Evolutionary conservation across 164 flowering plant species (phyloP).

Genomic region (Vitis rotundifolia): DNA sequence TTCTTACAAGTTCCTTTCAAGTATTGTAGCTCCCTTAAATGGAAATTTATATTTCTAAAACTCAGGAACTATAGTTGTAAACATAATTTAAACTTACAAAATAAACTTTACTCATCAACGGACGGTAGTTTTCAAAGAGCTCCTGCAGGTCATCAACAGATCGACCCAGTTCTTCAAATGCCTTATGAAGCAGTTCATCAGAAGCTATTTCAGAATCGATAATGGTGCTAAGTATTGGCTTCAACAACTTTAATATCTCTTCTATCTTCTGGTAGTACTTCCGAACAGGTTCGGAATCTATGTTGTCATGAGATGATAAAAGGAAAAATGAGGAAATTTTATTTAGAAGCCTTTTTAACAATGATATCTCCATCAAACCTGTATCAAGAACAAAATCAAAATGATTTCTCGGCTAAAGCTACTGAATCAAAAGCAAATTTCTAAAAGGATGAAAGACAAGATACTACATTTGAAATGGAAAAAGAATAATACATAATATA

Average conservation of each 20-base stretch:
- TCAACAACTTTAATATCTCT: slow-evolving; percentile 65
- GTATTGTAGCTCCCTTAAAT: no score
- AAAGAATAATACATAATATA: no score
- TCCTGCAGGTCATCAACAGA: slow-evolving; percentile 59
- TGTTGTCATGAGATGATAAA: slow-evolving; percentile 45
- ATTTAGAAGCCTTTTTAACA: slow-evolving; percentile 61
- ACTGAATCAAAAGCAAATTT: not conserved
- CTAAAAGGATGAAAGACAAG: not conserved
- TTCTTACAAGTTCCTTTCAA: not conserved
- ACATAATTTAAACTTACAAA: slow-evolving; percentile 55
- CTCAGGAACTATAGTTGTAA: not conserved
- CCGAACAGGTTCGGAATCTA: slow-evolving; percentile 50
- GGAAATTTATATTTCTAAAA: not conserved
- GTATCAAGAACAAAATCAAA: slow-evolving; percentile 15
- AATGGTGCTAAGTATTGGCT: slow-evolving; percentile 63
- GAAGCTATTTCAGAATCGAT: slow-evolving; percentile 53
- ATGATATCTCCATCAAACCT: slow-evolving; percentile 83
- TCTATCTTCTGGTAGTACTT: slow-evolving; percentile 61
- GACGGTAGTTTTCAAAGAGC: slow-evolving; percentile 65
- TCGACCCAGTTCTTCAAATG: slow-evolving; percentile 53
- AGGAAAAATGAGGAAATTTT: slow-evolving; percentile 49
- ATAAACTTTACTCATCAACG: slow-evolving; percentile 73
- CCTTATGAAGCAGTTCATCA: slow-evolving; percentile 48
- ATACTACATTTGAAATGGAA: no score
- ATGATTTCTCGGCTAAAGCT: not conserved